Evolutionary conservation across 1,139 yeast species (phyloP), one percentile per base, ranked within the genome.

Genomic region (Scheffersomyces segobiensis): DNA sequence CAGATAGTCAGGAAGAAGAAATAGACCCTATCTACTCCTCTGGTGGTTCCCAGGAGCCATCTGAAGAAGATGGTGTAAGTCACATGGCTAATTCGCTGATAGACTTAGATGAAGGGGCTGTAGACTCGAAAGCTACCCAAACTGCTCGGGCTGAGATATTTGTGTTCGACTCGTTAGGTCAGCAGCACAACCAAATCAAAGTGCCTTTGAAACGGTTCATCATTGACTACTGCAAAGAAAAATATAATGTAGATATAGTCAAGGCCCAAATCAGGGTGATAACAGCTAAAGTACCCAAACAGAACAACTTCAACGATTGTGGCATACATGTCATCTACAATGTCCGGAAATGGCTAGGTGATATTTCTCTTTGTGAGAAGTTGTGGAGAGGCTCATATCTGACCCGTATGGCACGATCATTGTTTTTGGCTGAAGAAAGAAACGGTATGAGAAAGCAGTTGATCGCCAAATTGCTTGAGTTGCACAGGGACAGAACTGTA

Each of bases 301-400:
- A 96, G 69, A 87, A 87, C 54, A 96, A 96, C 70, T 87, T 88
- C 73, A 91, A 93, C 68, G 99, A 96, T 71, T 96, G 99, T 75
- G 99, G 99, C 0, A 86, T 96, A 22, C 98, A 91, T 74, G 90
- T 95, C 5, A 88, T 96, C 26, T 89, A 89, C 66, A 95, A 91
- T 67, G 84, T 91, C 17, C 82, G 84, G 60, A 84, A 83, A 64
- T 89, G 93, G 77, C 76, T 91, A 55, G 74, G 77, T 48, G 73
- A 82, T 53, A 86, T 88, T 0, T 69, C 69, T 0, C 76, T 69
- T 51, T 85, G 91, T 59, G 79, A 87, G 49, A 69, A 72, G 47
- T 65, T 84, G 14, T 87, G 93, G 91, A 72, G 75, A 58, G 66
- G 64, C 51, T 60, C 70, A 50, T 53, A 60, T 52, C 62, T 53